Evolutionary conservation across 2,329 filamentous ascomycete genomes (phyloP).

Genomic region (Curvularia verruculosa): DNA sequence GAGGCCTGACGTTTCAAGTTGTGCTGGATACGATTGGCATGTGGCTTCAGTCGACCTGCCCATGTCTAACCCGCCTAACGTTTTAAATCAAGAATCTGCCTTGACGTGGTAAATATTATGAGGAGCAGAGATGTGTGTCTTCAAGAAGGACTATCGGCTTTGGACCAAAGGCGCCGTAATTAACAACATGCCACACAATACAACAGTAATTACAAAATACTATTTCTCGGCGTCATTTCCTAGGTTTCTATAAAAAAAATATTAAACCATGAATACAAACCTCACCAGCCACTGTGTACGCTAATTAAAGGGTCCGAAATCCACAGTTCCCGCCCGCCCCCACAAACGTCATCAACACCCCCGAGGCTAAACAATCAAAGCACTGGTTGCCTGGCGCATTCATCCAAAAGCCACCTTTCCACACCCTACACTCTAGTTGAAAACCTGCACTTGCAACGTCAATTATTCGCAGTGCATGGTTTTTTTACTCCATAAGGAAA

Average conservation of each 20-base stretch:
- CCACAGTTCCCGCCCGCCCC: constrained; percentile 3
- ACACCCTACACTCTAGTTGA: not conserved
- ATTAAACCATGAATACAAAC: not conserved
- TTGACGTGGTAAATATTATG: not conserved
- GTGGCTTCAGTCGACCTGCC: no score
- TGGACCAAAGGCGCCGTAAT: not conserved
- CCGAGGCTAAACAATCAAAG: constrained; percentile 6
- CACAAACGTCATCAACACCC: constrained; percentile 27
- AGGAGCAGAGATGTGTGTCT: not conserved
- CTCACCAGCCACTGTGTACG: no score
- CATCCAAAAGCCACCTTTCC: constrained; percentile 13
- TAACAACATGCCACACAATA: not conserved
- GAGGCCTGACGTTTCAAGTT: no score
- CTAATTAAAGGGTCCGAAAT: constrained; percentile 17
- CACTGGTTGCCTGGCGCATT: constrained; percentile 7
- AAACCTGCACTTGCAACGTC: not conserved
- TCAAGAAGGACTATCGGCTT: not conserved
- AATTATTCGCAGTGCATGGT: not conserved
- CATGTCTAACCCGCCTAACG: no score
- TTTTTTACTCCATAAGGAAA: not conserved
- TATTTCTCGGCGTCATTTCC: not conserved
- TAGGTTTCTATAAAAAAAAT: not conserved
- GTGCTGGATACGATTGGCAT: no score
- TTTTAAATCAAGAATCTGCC: not conserved
- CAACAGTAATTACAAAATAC: not conserved